Evolutionary conservation across 805 yeast genomes (phyloP), one percentile per base, ranked within the genome.

Genomic region (Yarrowia divulgata): DNA sequence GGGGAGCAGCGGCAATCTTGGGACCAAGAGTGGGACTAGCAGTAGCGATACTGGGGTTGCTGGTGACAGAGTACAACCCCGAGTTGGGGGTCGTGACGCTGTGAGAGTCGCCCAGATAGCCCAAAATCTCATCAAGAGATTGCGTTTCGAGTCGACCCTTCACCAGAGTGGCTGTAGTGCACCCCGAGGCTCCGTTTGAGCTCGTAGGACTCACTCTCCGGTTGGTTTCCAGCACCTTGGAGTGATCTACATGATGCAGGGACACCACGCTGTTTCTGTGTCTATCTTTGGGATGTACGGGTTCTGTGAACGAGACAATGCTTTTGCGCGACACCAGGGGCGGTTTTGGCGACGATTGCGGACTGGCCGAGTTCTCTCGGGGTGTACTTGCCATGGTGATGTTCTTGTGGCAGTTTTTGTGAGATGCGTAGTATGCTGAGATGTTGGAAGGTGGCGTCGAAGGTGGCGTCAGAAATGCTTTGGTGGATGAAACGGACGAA

Each of bases 241-340:
- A 37, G 34, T 57, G 63, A 42, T 57, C 63, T 13, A 57, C 48
- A n/a, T 63, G 57, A 9, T 48, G 68, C 55, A 63, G 39, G 13
- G 68, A 63, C 14, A 63, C 68, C 39, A 49, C 57, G 32, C 39
- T 23, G 68, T 49, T 63, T 48, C 68, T 48, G 68, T 63, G 68
- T 35, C 68, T 19, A 18, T 63, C 68, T 5, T 60, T 43, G n/a
- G 68, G 68, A 12, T 63, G 57, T 16, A 63, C 68, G 46, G 68
- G 68, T 18, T 48, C 57, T 14, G 57, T 63, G 39, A 63, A 63
- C 5, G 68, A 63, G 8, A 63, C 68, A 23, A 48, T 37, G 57
- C 57, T 63, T 63, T 63, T 63, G 57, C 68, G 55, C 37, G 68
- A 63, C 37, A 49, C 68, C 37, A 49, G 37, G 1, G 16, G 16